Evolutionary conservation across 352 stramenopile species (phyloP).

Genomic region (Peronosclerospora sorghi): DNA sequence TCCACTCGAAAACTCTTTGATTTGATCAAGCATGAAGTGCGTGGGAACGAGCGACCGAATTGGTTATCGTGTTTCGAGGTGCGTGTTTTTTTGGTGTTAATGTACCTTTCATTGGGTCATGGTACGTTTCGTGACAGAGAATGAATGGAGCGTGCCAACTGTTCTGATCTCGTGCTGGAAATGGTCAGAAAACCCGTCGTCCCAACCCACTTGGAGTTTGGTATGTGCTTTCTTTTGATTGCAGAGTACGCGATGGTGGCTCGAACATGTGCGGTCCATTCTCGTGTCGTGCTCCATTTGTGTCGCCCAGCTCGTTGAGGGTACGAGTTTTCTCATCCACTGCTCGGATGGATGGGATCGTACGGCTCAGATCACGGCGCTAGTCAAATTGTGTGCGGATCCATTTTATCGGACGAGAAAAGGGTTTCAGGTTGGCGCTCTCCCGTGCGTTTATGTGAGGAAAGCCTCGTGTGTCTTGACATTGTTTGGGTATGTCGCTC

Average conservation of each 20-base stretch:
- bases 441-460: no score
- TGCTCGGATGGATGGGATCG: slow-evolving; percentile 99
- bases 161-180: slow-evolving; percentile 1
- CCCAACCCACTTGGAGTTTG: slow-evolving; percentile 19
- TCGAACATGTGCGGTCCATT: slow-evolving; percentile 73
- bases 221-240: not conserved
- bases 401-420: slow-evolving; percentile 94
- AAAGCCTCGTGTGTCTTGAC: no score
- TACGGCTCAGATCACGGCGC: slow-evolving; percentile 91
- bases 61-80: slow-evolving; percentile 76
- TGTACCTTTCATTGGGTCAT: slow-evolving; percentile 62
- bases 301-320: slow-evolving; percentile 82
- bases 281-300: slow-evolving; percentile 87
- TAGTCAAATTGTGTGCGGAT: slow-evolving; percentile 95
- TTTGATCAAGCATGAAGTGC: slow-evolving; percentile 77
- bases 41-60: slow-evolving; percentile 65
- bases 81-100: slow-evolving; percentile 22
- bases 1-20: slow-evolving; percentile 74
- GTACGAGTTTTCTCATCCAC: slow-evolving; percentile 93
- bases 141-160: not conserved
- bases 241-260: slow-evolving; percentile 63
- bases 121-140: slow-evolving; percentile 20
- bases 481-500: no score
- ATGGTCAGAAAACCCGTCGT: slow-evolving; percentile 54
- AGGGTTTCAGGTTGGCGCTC: no score